Base-by-base conservation (phyloP, 305 asterid species). In the Striga hermonthica region DNA sequence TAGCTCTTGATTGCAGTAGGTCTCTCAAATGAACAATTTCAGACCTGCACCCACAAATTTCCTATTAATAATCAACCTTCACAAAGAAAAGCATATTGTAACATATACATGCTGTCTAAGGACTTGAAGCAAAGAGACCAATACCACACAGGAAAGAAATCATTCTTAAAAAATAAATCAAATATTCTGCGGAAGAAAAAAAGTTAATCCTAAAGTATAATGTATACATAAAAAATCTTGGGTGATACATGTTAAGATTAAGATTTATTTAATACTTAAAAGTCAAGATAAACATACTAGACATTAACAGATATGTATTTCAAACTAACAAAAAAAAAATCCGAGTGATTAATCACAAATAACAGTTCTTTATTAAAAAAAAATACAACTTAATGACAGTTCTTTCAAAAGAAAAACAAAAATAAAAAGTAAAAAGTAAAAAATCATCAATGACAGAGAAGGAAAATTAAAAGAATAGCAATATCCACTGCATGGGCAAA, bases 21-120 rank as follows among this genome's bases (percentile, higher is more conserved):
- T 77, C 86, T 47, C 95, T 84, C 85, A 93, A 79, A 54, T 67
- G 91, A 66, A 83, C 77, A 67, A 88, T 76, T 78, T 93, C 96
- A 73, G 89, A 74, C 78, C 99, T 93, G 95, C 84, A 72, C 43
- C 47, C 41, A 31, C 35, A 56, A 70, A 49, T 41, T 61, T 57
- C 13, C 15, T 38, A 64, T 36, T 62, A 47, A 37, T 54, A 62
- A 52, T 59, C 57, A 63, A 40, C 13, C 15, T 13, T 52, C 44
- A 43, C 55, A 55, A 34, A 36, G n/a, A 15, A 10, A 22, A n/a
- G 37, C 8, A 59, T 52, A 31, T 22, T 22, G 1, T 3, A 38
- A n/a, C 52, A 35, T 22, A 22, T 7, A 28, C 34, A 57, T 1
- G 1, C 1, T 22, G 31, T 22, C 31, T 22, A 22, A 22, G 31